Evolutionary conservation across 371 early-diverging fungal genomes (phyloP).

Genomic region (Mucor velutinosus): DNA sequence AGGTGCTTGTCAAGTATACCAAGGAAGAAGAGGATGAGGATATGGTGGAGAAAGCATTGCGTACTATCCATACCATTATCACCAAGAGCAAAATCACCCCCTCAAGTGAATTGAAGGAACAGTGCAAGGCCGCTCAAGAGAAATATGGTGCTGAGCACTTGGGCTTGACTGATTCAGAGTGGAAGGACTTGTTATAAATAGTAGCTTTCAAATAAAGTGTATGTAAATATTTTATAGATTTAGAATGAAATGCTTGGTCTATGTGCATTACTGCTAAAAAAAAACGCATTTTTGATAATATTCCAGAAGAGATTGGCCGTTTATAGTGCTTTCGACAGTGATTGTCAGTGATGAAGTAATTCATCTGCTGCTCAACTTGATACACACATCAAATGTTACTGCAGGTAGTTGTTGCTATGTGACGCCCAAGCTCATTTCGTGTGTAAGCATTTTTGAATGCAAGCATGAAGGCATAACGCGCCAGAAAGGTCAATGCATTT

Average conservation of each 20-base stretch:
- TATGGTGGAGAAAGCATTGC: slow-evolving; percentile 65
- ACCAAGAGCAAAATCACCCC: slow-evolving; percentile 25
- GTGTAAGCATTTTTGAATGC: too few species aligned
- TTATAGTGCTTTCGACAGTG: too few species aligned
- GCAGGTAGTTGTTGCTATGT: too few species aligned
- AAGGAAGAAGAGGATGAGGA: slow-evolving; percentile 64
- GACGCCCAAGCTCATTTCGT: too few species aligned
- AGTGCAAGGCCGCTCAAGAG: slow-evolving; percentile 38
- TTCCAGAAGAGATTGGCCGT: too few species aligned
- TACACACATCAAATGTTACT: too few species aligned
- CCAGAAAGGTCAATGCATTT: too few species aligned
- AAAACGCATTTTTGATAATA: too few species aligned
- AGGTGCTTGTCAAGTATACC: slow-evolving; percentile 44
- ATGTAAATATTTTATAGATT: not conserved
- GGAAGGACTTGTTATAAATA: slow-evolving; percentile 41
- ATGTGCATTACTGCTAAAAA: not conserved
- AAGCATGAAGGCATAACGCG: too few species aligned
- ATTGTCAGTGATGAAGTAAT: too few species aligned
- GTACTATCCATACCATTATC: slow-evolving; percentile 40
- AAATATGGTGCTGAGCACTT: slow-evolving; percentile 45
- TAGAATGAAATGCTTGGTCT: not conserved
- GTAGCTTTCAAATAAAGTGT: not conserved
- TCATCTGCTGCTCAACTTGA: too few species aligned
- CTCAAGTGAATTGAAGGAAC: slow-evolving; percentile 31
- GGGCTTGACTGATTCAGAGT: slow-evolving; percentile 46